Evolutionary conservation across 306 rosid species (phyloP).

Genomic region (Elaeagnus macrophylla): DNA sequence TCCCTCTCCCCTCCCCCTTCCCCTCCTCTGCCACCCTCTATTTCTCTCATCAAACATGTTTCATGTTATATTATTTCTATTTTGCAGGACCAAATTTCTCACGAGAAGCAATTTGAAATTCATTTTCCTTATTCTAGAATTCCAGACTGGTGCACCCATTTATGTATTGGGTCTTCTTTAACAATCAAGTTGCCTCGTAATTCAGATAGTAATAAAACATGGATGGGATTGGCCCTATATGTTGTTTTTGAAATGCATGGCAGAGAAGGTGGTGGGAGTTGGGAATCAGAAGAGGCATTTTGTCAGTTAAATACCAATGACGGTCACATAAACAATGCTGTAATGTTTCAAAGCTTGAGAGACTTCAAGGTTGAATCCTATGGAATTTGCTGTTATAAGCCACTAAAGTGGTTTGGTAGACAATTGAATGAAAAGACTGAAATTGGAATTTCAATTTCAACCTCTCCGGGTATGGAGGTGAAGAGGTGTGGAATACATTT

Average conservation of each 20-base stretch:
- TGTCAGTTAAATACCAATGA: neutral
- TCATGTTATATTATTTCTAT: neutral
- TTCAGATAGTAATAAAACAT: neutral
- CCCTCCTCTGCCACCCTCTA: neutral
- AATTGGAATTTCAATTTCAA: neutral
- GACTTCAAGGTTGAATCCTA: neutral
- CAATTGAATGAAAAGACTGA: neutral
- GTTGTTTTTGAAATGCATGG: conserved; percentile 3
- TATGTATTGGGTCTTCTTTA: conserved; percentile 2
- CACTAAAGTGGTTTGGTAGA: neutral
- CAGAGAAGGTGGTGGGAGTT: neutral
- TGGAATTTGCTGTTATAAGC: neutral
- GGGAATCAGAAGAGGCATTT: neutral
- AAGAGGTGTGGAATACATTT: neutral
- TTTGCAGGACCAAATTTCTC: conserved; percentile 4
- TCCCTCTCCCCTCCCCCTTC: too few species aligned
- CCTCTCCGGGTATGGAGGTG: neutral
- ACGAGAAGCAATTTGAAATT: neutral
- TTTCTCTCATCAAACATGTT: neutral
- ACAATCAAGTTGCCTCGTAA: neutral
- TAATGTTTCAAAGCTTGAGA: neutral
- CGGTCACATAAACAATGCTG: neutral
- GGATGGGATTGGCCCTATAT: conserved; percentile 17
- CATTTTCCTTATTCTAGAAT: neutral
- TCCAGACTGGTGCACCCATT: neutral